These are phyloP conservation scores for Conringia planisiliqua DNA, from an alignment of 345 rosid genomes.

Conservation along the genomic window DNA sequence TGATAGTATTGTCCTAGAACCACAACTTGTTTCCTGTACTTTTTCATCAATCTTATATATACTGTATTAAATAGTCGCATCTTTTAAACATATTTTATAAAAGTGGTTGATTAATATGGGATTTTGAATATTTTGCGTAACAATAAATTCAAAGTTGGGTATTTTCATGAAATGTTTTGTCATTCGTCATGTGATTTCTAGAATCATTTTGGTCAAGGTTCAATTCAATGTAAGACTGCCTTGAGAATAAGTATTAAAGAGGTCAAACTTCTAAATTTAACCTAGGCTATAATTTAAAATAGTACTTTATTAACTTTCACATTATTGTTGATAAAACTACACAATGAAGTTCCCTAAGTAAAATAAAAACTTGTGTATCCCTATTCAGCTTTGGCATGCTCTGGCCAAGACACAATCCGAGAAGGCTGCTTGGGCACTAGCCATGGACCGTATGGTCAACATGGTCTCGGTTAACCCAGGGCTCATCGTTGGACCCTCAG, in stretches of 20 bases:
- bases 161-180: constrained; percentile 6
- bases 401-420: constrained; percentile 74
- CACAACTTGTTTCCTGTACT: not conserved
- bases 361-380: not conserved
- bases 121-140: not conserved
- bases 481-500: constrained; percentile 62
- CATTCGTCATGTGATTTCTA: not conserved
- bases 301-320: not conserved
- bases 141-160: not conserved
- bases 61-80: not conserved
- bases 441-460: constrained; percentile 75
- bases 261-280: constrained; percentile 3
- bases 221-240: not conserved
- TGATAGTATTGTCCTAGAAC: not conserved
- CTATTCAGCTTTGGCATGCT: constrained; percentile 69
- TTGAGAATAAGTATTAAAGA: not conserved
- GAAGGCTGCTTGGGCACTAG: constrained; percentile 91
- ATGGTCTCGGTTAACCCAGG: constrained; percentile 87
- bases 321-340: not conserved
- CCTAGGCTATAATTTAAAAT: not conserved
- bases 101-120: not conserved
- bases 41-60: too few species aligned
- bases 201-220: constrained; percentile 10
- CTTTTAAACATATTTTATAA: not conserved
- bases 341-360: not conserved